Evolutionary conservation across 2,329 filamentous ascomycete genomes (phyloP).

Genomic region (Coniochaeta hoffmannii): DNA sequence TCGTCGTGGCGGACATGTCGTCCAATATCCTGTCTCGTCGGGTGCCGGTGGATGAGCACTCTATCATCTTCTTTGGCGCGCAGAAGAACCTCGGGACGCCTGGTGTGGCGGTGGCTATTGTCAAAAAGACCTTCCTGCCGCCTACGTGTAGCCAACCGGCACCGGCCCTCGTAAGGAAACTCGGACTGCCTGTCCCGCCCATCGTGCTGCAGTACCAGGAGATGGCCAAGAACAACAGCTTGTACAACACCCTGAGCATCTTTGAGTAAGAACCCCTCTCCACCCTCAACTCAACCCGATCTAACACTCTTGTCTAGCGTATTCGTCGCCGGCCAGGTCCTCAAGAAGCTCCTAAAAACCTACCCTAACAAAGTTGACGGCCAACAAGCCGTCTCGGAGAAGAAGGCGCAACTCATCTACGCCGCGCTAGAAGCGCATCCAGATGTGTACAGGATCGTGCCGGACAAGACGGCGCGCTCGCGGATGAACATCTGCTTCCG

Average conservation of each 20-base stretch:
- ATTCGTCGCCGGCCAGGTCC: constrained; percentile 82
- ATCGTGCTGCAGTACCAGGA: constrained; percentile 77
- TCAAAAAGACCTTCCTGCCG: constrained; percentile 74
- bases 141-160: constrained; percentile 59
- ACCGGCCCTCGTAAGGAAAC: constrained; percentile 60
- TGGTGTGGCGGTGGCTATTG: constrained; percentile 78
- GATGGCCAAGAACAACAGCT: constrained; percentile 84
- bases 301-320: constrained; percentile 42
- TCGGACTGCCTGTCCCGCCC: constrained; percentile 71
- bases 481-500: constrained; percentile 96
- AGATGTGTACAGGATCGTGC: constrained; percentile 68
- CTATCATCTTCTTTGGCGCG: constrained; percentile 82
- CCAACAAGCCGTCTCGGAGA: constrained; percentile 64
- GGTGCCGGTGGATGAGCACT: constrained; percentile 72
- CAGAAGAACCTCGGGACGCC: constrained; percentile 91
- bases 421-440: constrained; percentile 65
- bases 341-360: constrained; percentile 62
- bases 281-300: constrained; percentile 3
- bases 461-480: constrained; percentile 67
- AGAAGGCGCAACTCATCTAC: constrained; percentile 76
- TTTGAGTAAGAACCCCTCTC: constrained; percentile 54
- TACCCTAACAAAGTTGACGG: constrained; percentile 65
- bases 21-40: constrained; percentile 85
- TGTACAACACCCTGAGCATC: constrained; percentile 94
- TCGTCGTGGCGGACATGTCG: constrained; percentile 88